Evolutionary conservation across 306 rosid genomes (phyloP).

Genomic region (Datisca glomerata): DNA sequence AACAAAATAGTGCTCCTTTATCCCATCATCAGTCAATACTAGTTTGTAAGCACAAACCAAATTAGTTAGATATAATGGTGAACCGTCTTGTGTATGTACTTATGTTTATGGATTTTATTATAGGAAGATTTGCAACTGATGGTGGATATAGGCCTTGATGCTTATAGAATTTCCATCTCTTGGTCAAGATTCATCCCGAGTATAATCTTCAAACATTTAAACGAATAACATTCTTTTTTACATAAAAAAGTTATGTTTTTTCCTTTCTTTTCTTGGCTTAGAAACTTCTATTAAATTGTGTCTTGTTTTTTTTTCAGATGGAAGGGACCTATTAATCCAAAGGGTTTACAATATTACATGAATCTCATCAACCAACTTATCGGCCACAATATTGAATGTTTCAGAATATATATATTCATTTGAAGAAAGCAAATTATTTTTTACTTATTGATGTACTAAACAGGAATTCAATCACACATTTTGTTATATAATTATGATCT

Average conservation of each 20-base stretch:
- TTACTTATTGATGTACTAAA: neutral
- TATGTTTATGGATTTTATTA: too few species aligned
- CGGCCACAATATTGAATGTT: conserved; percentile 31
- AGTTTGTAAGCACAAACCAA: too few species aligned
- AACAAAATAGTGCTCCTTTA: too few species aligned
- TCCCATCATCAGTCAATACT: too few species aligned
- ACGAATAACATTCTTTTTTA: neutral
- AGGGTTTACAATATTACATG: conserved; percentile 61
- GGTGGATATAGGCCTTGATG: conserved; percentile 67
- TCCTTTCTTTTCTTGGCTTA: neutral
- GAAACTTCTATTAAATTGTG: neutral
- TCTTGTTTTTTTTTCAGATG: conserved; percentile 25
- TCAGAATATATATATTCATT: neutral
- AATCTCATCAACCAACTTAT: conserved; percentile 56
- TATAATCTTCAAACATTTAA: conserved; percentile 4
- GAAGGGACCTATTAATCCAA: conserved; percentile 63
- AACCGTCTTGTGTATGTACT: too few species aligned
- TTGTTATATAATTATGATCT: conserved; percentile 43
- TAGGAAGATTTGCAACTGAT: conserved; percentile 77
- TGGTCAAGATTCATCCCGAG: conserved; percentile 87
- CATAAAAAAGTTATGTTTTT: neutral
- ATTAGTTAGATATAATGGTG: too few species aligned
- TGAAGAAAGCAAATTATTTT: neutral
- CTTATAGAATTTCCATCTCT: conserved; percentile 76
- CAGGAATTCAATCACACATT: conserved; percentile 74